Conservation (phyloP, 345 rosid genomes). For the Iberis pinnata region DNA sequence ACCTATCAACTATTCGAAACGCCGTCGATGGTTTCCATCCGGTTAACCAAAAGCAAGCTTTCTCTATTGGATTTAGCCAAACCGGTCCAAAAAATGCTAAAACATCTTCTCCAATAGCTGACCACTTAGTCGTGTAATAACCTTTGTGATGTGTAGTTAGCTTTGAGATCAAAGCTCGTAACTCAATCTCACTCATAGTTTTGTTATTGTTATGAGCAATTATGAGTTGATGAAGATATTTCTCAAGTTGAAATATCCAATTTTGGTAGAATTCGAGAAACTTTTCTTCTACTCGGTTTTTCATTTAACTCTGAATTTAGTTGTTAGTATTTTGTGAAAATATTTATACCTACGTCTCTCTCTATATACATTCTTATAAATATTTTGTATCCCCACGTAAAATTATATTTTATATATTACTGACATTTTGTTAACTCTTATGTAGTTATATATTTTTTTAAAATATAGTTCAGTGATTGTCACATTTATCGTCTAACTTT, state of each 20-base stretch:
- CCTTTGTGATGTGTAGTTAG: conserved; percentile 67
- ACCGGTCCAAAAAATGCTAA: conserved; percentile 52
- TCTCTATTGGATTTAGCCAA: conserved; percentile 63
- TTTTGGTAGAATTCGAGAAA: conserved; percentile 50
- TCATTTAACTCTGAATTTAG: conserved; percentile 29
- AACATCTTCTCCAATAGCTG: conserved; percentile 53
- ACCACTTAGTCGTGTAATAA: conserved; percentile 75
- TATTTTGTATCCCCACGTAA: conserved; percentile 5
- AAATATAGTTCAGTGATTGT: too few relatives aligned
- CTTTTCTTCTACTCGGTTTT: conserved; percentile 35
- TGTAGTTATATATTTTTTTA: neutral
- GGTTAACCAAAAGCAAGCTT: conserved; percentile 58
- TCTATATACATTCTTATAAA: conserved; percentile 5
- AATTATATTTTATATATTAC: neutral
- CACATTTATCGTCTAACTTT: too few relatives aligned
- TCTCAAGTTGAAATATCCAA: conserved; percentile 57
- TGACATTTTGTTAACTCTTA: neutral
- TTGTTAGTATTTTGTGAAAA: conserved; percentile 3
- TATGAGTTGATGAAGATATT: conserved; percentile 34
- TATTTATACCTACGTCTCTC: conserved; percentile 24
- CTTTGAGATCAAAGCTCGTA: conserved; percentile 42
- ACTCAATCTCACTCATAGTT: conserved; percentile 28
- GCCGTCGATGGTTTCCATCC: conserved; percentile 75
- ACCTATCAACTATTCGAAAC: conserved; percentile 45
- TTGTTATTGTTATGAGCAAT: conserved; percentile 23